These are phyloP conservation scores for Colletotrichum paranaense DNA, from an alignment of 2,329 filamentous ascomycete species.

Conservation along the genomic window DNA sequence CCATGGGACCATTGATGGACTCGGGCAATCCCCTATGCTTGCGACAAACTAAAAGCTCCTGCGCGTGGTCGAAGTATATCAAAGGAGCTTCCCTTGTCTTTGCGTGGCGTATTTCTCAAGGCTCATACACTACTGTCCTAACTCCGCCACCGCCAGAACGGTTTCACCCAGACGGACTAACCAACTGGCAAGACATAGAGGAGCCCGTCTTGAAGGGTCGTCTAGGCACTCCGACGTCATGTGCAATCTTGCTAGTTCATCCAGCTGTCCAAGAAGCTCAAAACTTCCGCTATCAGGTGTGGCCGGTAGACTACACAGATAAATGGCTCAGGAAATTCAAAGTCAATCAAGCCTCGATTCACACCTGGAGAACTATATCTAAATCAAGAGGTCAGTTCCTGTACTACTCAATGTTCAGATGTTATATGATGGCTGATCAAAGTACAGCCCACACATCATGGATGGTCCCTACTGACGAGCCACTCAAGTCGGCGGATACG, in stretches of 20 bases:
- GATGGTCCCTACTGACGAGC: too few species aligned
- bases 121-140: background rate
- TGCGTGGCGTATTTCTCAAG: background rate
- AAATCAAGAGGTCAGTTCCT: background rate
- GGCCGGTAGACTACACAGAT: background rate
- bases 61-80: background rate
- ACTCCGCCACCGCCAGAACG: background rate
- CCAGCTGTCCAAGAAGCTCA: background rate
- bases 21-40: background rate
- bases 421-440: too few species aligned
- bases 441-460: too few species aligned
- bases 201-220: background rate
- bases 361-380: background rate
- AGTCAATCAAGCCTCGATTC: too few species aligned
- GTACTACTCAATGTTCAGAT: background rate
- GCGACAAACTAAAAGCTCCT: background rate
- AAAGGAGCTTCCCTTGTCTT: background rate
- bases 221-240: background rate
- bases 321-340: background rate
- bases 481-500: too few species aligned
- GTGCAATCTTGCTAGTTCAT: background rate
- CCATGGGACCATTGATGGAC: slow-evolving; percentile 1
- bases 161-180: background rate
- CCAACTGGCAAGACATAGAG: background rate
- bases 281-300: background rate